Base-by-base conservation (phyloP, 345 rosid species). In the Pistacia atlantica region DNA sequence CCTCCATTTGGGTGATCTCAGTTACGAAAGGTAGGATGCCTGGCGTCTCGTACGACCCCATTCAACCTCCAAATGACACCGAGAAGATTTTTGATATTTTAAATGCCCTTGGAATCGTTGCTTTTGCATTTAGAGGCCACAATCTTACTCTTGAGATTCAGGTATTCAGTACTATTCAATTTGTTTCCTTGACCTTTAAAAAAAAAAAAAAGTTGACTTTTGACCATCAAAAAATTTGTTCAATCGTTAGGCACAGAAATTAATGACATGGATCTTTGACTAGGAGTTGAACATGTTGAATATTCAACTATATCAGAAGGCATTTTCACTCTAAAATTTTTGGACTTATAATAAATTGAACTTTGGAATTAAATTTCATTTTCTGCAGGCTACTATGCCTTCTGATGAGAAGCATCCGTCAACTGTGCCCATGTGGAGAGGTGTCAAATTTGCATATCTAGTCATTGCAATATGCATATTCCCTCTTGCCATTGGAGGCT, bases 131-230 rank as follows among this genome's bases (percentile, higher is more conserved):
- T 57, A 86, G 94, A 60, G 97, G 94, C 60, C 93, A 90, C 81
- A 90, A 92, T 80, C 90, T 90, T 69, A 45, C 87, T 6, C 93
- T 92, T 11, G 94, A 92, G 79, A 92, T 90, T 49, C 97, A 92
- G 97, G 93, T 91, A 67, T 65, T 35, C 12, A 38, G 22, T 14
- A 8, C 35, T n/a, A 8, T 14, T 17, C 38, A 54, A 49, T 14
- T 2, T 9, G 1, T 18, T 3, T 5, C 1, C 35, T 17, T 2
- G 25, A 12, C 11, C 46, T 48, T 11, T 25, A 25, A 25, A 25
- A 49, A 22, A 11, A 0, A 20, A 4, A 3, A 4, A 46, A 25
- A 4, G 1, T 55, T 60, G 78, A 52, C 42, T 33, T 31, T 61
- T 74, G 69, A 73, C 18, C 14, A 11, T n/a, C 6, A 25, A 13